Evolutionary conservation across 108 stramenopile genomes (phyloP).

Genomic region (Asterionellopsis glacialis): DNA sequence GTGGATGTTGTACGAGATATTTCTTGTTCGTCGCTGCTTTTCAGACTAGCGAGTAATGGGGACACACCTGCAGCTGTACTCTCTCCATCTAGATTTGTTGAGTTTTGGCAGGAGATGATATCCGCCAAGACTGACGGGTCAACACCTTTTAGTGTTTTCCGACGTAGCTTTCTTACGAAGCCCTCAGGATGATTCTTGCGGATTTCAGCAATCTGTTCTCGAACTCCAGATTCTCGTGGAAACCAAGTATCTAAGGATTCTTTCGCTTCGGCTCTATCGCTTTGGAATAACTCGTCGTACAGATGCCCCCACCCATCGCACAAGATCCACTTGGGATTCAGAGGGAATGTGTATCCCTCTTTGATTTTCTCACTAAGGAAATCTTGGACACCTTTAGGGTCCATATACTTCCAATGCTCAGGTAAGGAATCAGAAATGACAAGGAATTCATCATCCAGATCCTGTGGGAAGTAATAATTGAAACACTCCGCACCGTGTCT

Average conservation of each 20-base stretch:
- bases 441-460: slow-evolving; percentile 50
- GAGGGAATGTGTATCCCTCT: slow-evolving; percentile 49
- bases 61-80: no score
- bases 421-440: slow-evolving; percentile 45
- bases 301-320: slow-evolving; percentile 30
- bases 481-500: slow-evolving; percentile 67
- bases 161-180: background rate
- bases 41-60: no score
- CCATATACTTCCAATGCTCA: slow-evolving; percentile 38
- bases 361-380: slow-evolving; percentile 39
- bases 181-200: background rate
- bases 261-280: background rate
- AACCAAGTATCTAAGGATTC: slow-evolving; percentile 14
- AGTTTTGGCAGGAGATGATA: no score
- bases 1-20: no score
- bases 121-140: no score
- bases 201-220: slow-evolving; percentile 12
- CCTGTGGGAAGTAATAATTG: slow-evolving; percentile 63
- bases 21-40: no score
- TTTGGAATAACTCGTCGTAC: slow-evolving; percentile 6
- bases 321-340: slow-evolving; percentile 54
- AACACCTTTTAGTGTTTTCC: no score
- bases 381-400: slow-evolving; percentile 34
- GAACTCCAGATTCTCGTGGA: slow-evolving; percentile 15
- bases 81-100: no score